Evolutionary conservation across 805 yeast genomes (phyloP).

Genomic region (Kuraishia cidri): DNA sequence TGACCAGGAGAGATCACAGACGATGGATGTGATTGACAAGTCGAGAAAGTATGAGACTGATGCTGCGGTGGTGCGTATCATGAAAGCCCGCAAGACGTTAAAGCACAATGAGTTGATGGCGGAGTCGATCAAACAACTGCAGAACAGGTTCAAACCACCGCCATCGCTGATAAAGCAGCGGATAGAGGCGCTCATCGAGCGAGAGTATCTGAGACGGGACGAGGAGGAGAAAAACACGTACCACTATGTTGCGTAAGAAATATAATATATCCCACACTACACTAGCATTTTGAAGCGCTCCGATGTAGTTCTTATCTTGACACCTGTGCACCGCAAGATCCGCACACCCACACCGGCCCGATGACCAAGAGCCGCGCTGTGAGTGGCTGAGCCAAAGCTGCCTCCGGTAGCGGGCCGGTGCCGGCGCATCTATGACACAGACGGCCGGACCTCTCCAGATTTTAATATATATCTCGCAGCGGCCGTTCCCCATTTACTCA

Average conservation of each 20-base stretch:
- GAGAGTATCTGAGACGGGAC: slow-evolving; percentile 75
- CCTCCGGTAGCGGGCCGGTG: too few species aligned
- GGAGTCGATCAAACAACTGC: slow-evolving; percentile 53
- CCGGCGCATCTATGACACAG: too few species aligned
- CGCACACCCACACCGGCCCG: too few species aligned
- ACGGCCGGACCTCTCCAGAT: too few species aligned
- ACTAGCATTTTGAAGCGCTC: too few species aligned
- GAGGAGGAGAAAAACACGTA: slow-evolving; percentile 49
- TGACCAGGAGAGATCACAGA: slow-evolving; percentile 43
- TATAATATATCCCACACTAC: too few species aligned
- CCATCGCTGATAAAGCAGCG: slow-evolving; percentile 61
- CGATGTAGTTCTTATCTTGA: too few species aligned
- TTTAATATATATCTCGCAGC: too few species aligned
- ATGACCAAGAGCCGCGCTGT: too few species aligned
- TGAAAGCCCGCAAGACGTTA: slow-evolving; percentile 64
- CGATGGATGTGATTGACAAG: slow-evolving; percentile 47
- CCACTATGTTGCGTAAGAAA: slow-evolving; percentile 51
- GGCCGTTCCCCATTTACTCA: too few species aligned
- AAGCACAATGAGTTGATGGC: slow-evolving; percentile 59
- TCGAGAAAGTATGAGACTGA: slow-evolving; percentile 64
- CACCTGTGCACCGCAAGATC: too few species aligned
- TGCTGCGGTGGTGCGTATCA: slow-evolving; percentile 82
- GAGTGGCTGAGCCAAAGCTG: too few species aligned
- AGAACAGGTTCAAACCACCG: slow-evolving; percentile 60
- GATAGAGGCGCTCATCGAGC: slow-evolving; percentile 66